Base-by-base conservation (phyloP, 148 eudicot genomes). In the Selenicereus undatus region DNA sequence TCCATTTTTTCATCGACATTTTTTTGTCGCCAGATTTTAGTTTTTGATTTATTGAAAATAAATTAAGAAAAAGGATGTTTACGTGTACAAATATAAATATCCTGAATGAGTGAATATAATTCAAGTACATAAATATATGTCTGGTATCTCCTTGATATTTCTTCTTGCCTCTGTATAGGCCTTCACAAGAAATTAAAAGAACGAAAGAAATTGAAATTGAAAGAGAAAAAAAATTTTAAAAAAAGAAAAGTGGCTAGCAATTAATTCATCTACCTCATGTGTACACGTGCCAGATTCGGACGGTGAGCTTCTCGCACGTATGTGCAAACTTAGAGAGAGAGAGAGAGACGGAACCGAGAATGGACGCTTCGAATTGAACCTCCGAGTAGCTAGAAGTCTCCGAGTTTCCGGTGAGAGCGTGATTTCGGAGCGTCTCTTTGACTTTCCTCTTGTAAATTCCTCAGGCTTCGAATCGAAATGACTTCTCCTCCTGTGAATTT, bases 381-480 rank as follows among this genome's bases (percentile, higher is more conserved):
- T 56, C 62, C 62, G 62, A 43, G 35, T 45, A 54, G 69, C 76
- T 81, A 85, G 70, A 82, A 82, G 79, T 82, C 80, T 74, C 78
- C 87, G 82, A 85, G 85, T 82, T 85, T 85, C 26, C 87, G 79
- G 68, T 85, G 84, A 48, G 78, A 45, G 11, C 77, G 78, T 26
- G 74, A 76, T 82, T 79, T 85, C 58, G 42, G 74, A 48, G 36
- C 58, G 50, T 39, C 79, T 20, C 64, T 76, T 64, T 54, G 75
- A 6, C 75, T 36, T 65, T 85, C 82, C 42, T 82, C 85, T 51
- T 85, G 84, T 74, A 85, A 51, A 79, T 85, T 85, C 70, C 84
- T 80, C 5, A 79, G 32, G 58, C 87, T 85, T 82, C 87, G 54
- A 64, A 79, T 65, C 30, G 73, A 85, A 21, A 85, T 76, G 65